phyloP scores from a whole-genome alignment of 208 protist genomes.

The Leishmania amazonensis region DNA sequence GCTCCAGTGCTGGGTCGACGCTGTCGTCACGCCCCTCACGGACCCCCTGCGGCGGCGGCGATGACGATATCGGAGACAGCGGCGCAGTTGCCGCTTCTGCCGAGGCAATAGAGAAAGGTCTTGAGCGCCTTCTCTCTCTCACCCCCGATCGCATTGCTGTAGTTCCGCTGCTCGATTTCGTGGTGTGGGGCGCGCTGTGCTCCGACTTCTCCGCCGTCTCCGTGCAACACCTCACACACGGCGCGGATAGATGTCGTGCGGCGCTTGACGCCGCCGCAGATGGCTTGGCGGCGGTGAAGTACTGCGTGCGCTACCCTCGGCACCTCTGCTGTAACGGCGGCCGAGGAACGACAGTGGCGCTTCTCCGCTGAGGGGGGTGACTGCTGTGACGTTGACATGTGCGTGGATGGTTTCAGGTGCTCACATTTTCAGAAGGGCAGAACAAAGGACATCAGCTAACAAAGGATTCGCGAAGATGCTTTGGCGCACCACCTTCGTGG shows the following conservation, averaged over 20 bases:
- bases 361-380: not conserved
- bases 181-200: slow-evolving; percentile 24
- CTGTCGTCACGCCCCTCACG: not conserved
- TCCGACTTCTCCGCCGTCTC: slow-evolving; percentile 21
- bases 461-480: not conserved
- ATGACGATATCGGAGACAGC: not conserved
- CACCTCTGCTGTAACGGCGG: slow-evolving; percentile 25
- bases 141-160: slow-evolving; percentile 10
- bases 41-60: not conserved
- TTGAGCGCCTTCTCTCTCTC: slow-evolving; percentile 10
- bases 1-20: not conserved
- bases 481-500: not conserved
- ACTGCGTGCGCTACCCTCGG: slow-evolving; percentile 22
- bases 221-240: not conserved
- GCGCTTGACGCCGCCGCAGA: slow-evolving; percentile 10
- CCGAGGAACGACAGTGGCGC: slow-evolving; percentile 16
- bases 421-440: not conserved
- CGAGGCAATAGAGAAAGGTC: not conserved
- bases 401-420: not conserved
- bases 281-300: slow-evolving; percentile 21
- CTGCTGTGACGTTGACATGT: not conserved
- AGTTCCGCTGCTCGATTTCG: slow-evolving; percentile 26
- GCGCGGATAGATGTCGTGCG: slow-evolving; percentile 1
- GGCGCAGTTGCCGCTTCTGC: not conserved
- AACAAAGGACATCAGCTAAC: not conserved